phyloP scores from a whole-genome alignment of 2,329 filamentous ascomycete genomes.

The Ascochyta viciae-villosae region DNA sequence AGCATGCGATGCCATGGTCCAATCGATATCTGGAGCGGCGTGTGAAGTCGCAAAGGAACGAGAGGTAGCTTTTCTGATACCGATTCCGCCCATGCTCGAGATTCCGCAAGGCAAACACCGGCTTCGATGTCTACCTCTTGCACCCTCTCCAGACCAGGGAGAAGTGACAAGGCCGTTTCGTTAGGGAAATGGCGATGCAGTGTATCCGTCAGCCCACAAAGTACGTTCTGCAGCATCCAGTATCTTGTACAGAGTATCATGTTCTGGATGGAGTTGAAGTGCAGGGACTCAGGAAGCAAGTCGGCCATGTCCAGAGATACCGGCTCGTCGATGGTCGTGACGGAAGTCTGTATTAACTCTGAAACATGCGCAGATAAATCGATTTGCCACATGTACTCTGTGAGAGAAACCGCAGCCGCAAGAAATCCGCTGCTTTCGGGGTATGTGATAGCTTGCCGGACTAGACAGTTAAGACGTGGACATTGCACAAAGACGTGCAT shows the following conservation, averaged over 20 bases:
- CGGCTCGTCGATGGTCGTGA: constrained; percentile 18
- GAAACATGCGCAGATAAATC: constrained; percentile 25
- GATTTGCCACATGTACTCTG: constrained; percentile 32
- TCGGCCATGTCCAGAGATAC: constrained; percentile 27
- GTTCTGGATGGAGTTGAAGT: constrained; percentile 32
- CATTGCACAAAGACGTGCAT: constrained; percentile 42
- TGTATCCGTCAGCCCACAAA: constrained; percentile 35
- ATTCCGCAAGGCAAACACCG: constrained; percentile 31
- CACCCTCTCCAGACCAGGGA: constrained; percentile 26
- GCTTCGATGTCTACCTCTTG: constrained; percentile 27
- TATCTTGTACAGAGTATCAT: constrained; percentile 36
- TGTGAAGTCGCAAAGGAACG: constrained; percentile 38
- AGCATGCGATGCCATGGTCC: constrained; percentile 36
- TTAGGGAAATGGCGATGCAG: constrained; percentile 33
- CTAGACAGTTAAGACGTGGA: constrained; percentile 32
- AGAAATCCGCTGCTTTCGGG: constrained; percentile 27
- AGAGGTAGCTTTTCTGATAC: constrained; percentile 33
- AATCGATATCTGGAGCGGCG: constrained; percentile 35
- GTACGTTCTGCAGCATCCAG: constrained; percentile 34
- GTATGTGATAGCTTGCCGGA: constrained; percentile 28
- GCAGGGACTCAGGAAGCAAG: constrained; percentile 26
- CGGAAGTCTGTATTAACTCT: constrained; percentile 23
- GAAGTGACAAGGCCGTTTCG: constrained; percentile 21
- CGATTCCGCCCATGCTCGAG: constrained; percentile 28
- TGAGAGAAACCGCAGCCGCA: constrained; percentile 30